Conservation (phyloP, 2,329 filamentous ascomycete species). For the Clarireedia hainanense region DNA sequence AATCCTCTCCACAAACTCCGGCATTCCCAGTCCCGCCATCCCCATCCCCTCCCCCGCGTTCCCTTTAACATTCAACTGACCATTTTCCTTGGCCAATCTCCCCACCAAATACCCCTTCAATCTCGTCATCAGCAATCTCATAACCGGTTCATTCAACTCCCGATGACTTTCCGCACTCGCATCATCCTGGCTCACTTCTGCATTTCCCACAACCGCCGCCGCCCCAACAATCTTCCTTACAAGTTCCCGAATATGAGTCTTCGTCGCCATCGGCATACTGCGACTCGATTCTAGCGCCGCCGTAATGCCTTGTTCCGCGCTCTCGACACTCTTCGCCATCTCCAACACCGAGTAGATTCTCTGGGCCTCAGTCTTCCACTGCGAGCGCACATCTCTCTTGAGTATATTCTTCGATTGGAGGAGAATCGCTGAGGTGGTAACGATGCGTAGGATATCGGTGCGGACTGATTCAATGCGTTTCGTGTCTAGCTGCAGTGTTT, state of each 20-base stretch:
- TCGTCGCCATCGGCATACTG: conserved; percentile 57
- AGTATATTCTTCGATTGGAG: conserved; percentile 77
- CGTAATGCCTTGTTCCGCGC: conserved; percentile 50
- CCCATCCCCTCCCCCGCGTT: conserved; percentile 44
- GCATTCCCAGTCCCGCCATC: conserved; percentile 61
- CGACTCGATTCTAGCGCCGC: conserved; percentile 54
- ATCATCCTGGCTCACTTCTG: neutral
- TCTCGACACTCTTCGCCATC: conserved; percentile 40
- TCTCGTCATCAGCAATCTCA: conserved; percentile 61
- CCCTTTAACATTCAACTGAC: conserved; percentile 46
- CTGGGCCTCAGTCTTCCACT: conserved; percentile 67
- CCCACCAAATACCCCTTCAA: conserved; percentile 59
- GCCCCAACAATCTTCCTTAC: conserved; percentile 45
- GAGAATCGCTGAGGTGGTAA: conserved; percentile 66
- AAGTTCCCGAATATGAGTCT: conserved; percentile 48
- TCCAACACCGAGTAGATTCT: conserved; percentile 66
- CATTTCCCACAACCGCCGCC: conserved; percentile 13
- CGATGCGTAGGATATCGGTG: conserved; percentile 52
- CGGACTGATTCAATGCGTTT: conserved; percentile 54
- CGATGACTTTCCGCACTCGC: neutral
- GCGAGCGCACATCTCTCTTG: conserved; percentile 68
- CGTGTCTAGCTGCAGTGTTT: conserved; percentile 64
- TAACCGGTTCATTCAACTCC: conserved; percentile 42
- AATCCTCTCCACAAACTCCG: conserved; percentile 65
- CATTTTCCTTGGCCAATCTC: conserved; percentile 52